A percentile compares a stretch with the other conserved stretches of the same genome.
Evolutionary conservation across 106 monocot genomes (phyloP).

Genomic region (Chionographis japonica): DNA sequence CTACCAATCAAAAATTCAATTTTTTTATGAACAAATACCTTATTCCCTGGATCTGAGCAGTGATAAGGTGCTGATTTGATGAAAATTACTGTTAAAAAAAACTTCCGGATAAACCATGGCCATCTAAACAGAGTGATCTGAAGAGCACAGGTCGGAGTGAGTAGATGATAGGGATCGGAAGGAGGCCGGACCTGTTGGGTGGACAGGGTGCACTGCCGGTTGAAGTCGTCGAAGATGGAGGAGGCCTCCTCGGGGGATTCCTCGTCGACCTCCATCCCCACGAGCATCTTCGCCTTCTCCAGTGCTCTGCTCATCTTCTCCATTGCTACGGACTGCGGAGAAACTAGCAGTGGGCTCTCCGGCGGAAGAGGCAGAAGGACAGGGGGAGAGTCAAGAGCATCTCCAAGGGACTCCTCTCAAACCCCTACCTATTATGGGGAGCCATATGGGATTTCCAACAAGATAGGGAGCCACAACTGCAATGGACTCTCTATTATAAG

Average conservation of each 20-base stretch:
- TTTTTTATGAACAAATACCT: background rate
- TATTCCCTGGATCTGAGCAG: background rate
- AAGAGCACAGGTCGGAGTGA: background rate
- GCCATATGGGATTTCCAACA: too few relatives aligned
- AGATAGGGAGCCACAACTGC: too few relatives aligned
- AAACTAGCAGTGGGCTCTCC: too few relatives aligned
- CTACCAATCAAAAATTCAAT: background rate
- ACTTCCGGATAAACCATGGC: too few relatives aligned
- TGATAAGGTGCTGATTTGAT: too few relatives aligned
- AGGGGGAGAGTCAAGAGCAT: too few relatives aligned
- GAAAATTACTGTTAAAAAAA: too few relatives aligned
- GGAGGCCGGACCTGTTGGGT: constrained; percentile 64
- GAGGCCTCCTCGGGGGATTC: constrained; percentile 33
- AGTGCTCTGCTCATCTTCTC: constrained; percentile 75
- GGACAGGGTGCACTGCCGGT: constrained; percentile 78
- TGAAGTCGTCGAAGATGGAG: constrained; percentile 84
- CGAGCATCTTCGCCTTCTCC: constrained; percentile 95
- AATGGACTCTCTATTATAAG: too few relatives aligned
- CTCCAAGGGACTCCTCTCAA: too few relatives aligned
- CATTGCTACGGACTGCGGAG: constrained; percentile 33
- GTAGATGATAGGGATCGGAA: too few relatives aligned
- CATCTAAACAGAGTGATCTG: background rate
- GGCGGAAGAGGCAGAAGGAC: too few relatives aligned
- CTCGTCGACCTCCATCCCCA: constrained; percentile 91
- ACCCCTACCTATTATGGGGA: too few relatives aligned